Evolutionary conservation across 2,329 filamentous ascomycete species (phyloP), one percentile per base, ranked within the genome.

Genomic region (Phyllosticta citriasiana): DNA sequence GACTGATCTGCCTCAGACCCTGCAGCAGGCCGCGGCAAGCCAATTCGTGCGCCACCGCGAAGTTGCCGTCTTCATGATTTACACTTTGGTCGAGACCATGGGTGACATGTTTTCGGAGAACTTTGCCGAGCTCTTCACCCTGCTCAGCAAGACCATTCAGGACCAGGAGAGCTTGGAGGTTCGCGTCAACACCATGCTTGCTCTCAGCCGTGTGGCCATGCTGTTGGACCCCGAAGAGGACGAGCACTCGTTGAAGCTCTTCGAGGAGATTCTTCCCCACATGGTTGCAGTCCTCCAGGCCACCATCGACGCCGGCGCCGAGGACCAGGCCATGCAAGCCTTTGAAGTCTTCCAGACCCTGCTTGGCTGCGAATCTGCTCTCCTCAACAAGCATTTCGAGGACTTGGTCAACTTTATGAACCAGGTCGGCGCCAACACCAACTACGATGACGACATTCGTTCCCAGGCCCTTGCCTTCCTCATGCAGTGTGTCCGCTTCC

Each of bases 341-440:
- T 99, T 97, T 68, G 94, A 97, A 73, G 91, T 96, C 66, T 96
- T 97, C 83, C 94, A 97, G 79, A 94, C 90, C 57, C 87, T 97
- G 69, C 84, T 99, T 59, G 89, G 88, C 65, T 96, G 91, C 73
- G 93, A 97, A 73, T 88, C 90, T 30, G 84, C 89, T 55, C 83
- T 97, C 57, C 80, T 97, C 58, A 88, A 87, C 66, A 81, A 84
- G 60, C 92, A 97, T 78, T 90, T 99, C 71, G 90, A 88, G 72
- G 91, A 97, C 69, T 83, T 99, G 8, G 82, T 97, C 63, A 84
- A 88, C 67, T 96, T 97, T 80, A 97, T 97, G 90, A 88, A 96
- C 69, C 87, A 94, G 63, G 82, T 99, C 60, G 84, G 88, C 55
- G 82, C 83, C 68, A 89, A 95, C 76, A 88, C 82, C 53, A 81